Evolutionary conservation across 108 stramenopile species (phyloP).

Genomic region (Nitzschia putrida): DNA sequence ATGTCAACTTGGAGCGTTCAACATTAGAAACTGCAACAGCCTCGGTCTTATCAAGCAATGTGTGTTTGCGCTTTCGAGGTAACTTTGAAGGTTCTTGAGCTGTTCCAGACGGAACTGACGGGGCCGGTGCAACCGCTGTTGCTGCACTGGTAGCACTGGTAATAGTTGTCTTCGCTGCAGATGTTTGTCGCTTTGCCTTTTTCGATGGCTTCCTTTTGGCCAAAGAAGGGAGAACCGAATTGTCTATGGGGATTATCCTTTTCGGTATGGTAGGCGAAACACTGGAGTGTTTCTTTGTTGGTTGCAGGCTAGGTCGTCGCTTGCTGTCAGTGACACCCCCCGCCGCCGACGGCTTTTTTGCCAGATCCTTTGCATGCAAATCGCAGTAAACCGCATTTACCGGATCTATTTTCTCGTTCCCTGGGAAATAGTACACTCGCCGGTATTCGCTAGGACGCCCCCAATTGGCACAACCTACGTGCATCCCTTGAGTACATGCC

Average conservation of each 20-base stretch:
- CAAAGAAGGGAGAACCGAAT: not conserved
- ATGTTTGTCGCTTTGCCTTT: not conserved
- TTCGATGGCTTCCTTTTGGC: not conserved
- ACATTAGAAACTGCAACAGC: not conserved
- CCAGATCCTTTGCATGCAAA: conserved; percentile 12
- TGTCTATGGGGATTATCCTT: not conserved
- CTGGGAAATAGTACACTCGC: conserved; percentile 21
- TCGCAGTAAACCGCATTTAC: conserved; percentile 4
- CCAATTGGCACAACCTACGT: conserved; percentile 21
- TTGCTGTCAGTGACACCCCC: not conserved
- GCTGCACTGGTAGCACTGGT: not conserved
- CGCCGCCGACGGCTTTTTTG: not conserved
- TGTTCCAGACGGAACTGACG: too few species aligned
- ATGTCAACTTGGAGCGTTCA: not conserved
- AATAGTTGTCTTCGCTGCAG: not conserved
- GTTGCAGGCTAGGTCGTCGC: not conserved
- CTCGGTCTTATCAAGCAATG: not conserved
- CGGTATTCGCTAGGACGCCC: not conserved
- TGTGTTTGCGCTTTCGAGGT: not conserved
- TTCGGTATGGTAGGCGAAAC: not conserved
- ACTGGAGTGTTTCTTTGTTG: not conserved
- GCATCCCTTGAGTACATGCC: conserved; percentile 8
- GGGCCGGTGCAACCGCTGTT: too few species aligned
- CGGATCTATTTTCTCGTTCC: not conserved
- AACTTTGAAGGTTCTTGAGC: not conserved